Evolutionary conservation across 176 grass and related monocot genomes (phyloP).

Genomic region (Phyllostachys edulis): DNA sequence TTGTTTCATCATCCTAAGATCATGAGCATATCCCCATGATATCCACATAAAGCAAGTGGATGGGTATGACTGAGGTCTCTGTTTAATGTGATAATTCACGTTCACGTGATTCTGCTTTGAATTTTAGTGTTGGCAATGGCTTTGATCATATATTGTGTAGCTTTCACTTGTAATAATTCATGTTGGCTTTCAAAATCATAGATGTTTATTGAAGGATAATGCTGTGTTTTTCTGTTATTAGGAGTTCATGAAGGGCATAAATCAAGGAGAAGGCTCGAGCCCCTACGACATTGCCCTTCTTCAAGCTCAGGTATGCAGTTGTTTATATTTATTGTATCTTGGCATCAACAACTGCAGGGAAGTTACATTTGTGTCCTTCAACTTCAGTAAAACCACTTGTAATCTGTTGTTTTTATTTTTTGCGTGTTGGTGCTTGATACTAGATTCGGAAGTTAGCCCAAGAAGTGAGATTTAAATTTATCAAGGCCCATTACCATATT

Average conservation of each 20-base stretch:
- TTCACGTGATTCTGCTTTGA: too few relatives aligned
- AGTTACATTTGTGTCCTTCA: background rate
- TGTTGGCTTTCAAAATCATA: background rate
- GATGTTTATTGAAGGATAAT: slow-evolving; percentile 23
- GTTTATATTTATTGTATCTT: slow-evolving; percentile 7
- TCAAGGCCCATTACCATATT: slow-evolving; percentile 85
- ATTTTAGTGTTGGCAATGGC: background rate
- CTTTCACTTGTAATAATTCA: background rate
- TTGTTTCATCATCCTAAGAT: too few relatives aligned
- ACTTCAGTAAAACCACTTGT: slow-evolving; percentile 5
- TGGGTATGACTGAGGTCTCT: too few relatives aligned
- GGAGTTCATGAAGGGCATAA: slow-evolving; percentile 81
- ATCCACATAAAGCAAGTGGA: too few relatives aligned
- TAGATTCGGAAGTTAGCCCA: slow-evolving; percentile 88
- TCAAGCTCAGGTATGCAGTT: slow-evolving; percentile 73
- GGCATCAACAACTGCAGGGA: background rate
- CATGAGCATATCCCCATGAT: too few relatives aligned
- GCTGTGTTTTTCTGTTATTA: slow-evolving; percentile 13
- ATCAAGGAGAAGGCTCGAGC: slow-evolving; percentile 59
- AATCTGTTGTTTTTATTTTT: background rate
- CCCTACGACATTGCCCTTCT: slow-evolving; percentile 73
- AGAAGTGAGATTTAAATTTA: slow-evolving; percentile 83
- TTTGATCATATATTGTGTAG: slow-evolving; percentile 12
- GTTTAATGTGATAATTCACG: too few relatives aligned
- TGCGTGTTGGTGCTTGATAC: slow-evolving; percentile 21